Evolutionary conservation across 257 asterid species (phyloP).

Genomic region (Catharanthus roseus): DNA sequence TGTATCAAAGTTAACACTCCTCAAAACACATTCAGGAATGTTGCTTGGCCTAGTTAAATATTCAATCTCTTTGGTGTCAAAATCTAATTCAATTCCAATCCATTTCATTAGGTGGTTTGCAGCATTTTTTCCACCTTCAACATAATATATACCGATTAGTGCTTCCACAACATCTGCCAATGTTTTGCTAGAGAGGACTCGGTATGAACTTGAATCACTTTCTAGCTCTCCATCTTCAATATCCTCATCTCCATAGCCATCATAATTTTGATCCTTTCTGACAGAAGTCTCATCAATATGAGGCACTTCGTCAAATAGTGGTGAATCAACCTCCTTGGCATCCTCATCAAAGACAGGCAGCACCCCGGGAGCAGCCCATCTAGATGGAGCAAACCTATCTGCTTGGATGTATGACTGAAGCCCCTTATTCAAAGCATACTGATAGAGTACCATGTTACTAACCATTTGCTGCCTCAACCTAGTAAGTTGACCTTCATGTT

Average conservation of each 20-base stretch:
- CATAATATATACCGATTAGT: slow-evolving; percentile 83
- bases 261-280: slow-evolving; percentile 28
- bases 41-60: slow-evolving; percentile 40
- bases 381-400: slow-evolving; percentile 94
- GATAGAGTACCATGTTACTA: slow-evolving; percentile 83
- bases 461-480: slow-evolving; percentile 97
- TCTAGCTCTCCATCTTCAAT: slow-evolving; percentile 97
- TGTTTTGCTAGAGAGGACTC: slow-evolving; percentile 94
- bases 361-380: slow-evolving; percentile 99
- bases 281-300: slow-evolving; percentile 20
- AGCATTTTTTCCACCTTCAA: slow-evolving; percentile 86
- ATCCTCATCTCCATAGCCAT: slow-evolving; percentile 62
- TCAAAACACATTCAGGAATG: slow-evolving; percentile 64
- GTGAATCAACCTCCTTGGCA: slow-evolving; percentile 49
- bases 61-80: slow-evolving; percentile 56
- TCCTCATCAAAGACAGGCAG: slow-evolving; percentile 96
- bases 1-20: slow-evolving; percentile 69
- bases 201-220: slow-evolving; percentile 87
- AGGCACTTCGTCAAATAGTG: slow-evolving; percentile 44
- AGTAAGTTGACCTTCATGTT: slow-evolving; percentile 98
- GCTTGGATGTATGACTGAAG: slow-evolving; percentile 96
- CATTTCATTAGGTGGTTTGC: slow-evolving; percentile 97
- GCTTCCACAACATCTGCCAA: slow-evolving; percentile 99
- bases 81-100: slow-evolving; percentile 84
- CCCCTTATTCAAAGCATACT: slow-evolving; percentile 71